Percentiles rank a stretch among this genome's conserved stretches.
Conservation (phyloP, 1,284 basidiomycete genomes). For the Trametes versicolor region DNA sequence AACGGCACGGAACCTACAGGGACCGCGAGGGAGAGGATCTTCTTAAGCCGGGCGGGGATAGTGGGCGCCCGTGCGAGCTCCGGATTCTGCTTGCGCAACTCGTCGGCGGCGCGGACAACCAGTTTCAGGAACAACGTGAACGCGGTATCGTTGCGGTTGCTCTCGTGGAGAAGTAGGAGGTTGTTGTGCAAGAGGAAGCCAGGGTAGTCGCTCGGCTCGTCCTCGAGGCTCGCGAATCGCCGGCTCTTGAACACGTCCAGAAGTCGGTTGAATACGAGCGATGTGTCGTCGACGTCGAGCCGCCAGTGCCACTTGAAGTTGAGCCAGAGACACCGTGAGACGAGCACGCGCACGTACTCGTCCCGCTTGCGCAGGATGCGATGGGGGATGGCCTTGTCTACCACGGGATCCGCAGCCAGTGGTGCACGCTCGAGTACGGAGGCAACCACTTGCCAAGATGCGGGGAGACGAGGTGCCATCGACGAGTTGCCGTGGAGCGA, state of each 20-base stretch:
- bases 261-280: constrained; percentile 71
- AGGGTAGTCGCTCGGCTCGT: constrained; percentile 82
- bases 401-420: constrained; percentile 61
- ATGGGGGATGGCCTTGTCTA: constrained; percentile 52
- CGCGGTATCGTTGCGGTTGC: constrained; percentile 70
- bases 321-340: constrained; percentile 80
- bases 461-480: constrained; percentile 56
- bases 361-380: constrained; percentile 71
- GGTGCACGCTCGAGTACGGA: constrained; percentile 69
- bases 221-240: constrained; percentile 80
- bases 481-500: constrained; percentile 70
- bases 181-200: constrained; percentile 76
- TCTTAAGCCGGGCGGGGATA: constrained; percentile 63
- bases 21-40: constrained; percentile 82
- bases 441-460: constrained; percentile 76
- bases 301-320: constrained; percentile 68
- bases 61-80: constrained; percentile 11
- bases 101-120: constrained; percentile 64
- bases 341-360: constrained; percentile 78
- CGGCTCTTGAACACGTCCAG: constrained; percentile 85
- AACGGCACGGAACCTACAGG: constrained; percentile 81
- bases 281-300: constrained; percentile 75
- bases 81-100: constrained; percentile 41
- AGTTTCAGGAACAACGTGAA: constrained; percentile 88
- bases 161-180: constrained; percentile 62